A percentile compares a stretch with the other conserved stretches of the same genome.
Evolutionary conservation across 495 filamentous ascomycete species (phyloP).

Genomic region (Penicillium subrubescens): DNA sequence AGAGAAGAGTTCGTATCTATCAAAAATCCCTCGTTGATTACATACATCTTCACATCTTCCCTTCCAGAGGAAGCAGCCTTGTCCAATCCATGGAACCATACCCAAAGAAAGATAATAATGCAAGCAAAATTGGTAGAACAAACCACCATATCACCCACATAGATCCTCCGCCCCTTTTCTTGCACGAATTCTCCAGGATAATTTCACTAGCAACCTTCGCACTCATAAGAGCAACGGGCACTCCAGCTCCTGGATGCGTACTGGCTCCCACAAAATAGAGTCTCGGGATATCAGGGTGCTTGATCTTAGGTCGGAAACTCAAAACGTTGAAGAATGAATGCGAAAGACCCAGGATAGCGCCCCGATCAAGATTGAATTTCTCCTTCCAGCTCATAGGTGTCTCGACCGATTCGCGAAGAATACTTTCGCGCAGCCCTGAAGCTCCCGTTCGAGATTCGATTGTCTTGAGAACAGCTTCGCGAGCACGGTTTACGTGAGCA

Average conservation of each 20-base stretch:
- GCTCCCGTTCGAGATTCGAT: conserved; percentile 57
- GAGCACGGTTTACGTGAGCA: conserved; percentile 50
- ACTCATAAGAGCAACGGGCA: conserved; percentile 68
- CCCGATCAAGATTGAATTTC: conserved; percentile 69
- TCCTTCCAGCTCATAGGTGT: conserved; percentile 61
- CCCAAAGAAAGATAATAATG: background rate
- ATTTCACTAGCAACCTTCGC: conserved; percentile 61
- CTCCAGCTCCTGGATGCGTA: conserved; percentile 73
- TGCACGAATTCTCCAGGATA: conserved; percentile 39
- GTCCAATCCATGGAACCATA: background rate
- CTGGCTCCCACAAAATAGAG: conserved; percentile 70
- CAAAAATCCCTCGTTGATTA: background rate
- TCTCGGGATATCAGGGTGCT: conserved; percentile 47
- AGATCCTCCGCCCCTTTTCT: background rate
- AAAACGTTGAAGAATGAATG: conserved; percentile 75
- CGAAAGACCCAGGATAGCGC: conserved; percentile 66
- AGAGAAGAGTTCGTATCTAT: background rate
- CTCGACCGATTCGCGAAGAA: conserved; percentile 63
- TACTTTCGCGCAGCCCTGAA: conserved; percentile 38
- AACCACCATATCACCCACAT: background rate
- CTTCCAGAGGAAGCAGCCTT: background rate
- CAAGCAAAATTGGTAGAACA: background rate
- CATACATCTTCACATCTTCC: background rate
- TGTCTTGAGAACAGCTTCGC: conserved; percentile 54
- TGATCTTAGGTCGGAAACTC: conserved; percentile 61